Evolutionary conservation across 352 stramenopile species (phyloP), one percentile per base, ranked within the genome.

Genomic region (Phytopythium litorale): DNA sequence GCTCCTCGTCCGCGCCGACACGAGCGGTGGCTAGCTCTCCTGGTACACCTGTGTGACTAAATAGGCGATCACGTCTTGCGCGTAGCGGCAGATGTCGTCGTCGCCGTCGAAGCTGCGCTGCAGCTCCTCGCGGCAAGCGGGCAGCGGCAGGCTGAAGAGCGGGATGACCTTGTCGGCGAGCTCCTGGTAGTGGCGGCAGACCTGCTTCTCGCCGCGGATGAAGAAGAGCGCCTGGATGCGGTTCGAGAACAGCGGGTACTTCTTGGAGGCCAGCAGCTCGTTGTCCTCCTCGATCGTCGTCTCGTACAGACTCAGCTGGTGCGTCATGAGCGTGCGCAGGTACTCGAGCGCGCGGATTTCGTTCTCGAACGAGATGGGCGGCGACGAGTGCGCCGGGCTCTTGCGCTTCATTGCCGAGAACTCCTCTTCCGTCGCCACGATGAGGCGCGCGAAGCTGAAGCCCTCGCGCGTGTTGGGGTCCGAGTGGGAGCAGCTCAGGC

Each of bases 251-350:
- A 92, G 64, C 53, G 79, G 76, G 64, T 84, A 90, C 63, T 87
- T 68, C 70, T 90, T 90, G 49, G 79, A 89, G 53, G 84, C 84
- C 60, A 96, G 68, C 63, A 93, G 72, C 38, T 77, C 84, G 62
- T 94, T 88, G 70, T 96, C 89, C 65, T 96, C 73, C 64, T 94
- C 87, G 46, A 97, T 88, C 37, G 86, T 93, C 49, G 81, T 94
- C 69, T 79, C 78, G 70, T 97, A 97, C 51, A 83, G 70, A 60
- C 75, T 77, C 12, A 96, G 68, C 66, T 96, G 85, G 45, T 84
- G 72, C n/a, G 79, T 90, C 81, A 91, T 91, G 32, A 94, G 76
- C 18, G 78, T 75, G 55, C 75, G 72, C 42, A 96, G 60, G 46
- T 83, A 94, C 70, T 79, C 81, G 58, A 89, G 78, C 33, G 84